Percentiles rank a stretch among this genome's conserved stretches.
Conservation (phyloP, 1,284 basidiomycete species). For the Rhodotorula sp. region DNA sequence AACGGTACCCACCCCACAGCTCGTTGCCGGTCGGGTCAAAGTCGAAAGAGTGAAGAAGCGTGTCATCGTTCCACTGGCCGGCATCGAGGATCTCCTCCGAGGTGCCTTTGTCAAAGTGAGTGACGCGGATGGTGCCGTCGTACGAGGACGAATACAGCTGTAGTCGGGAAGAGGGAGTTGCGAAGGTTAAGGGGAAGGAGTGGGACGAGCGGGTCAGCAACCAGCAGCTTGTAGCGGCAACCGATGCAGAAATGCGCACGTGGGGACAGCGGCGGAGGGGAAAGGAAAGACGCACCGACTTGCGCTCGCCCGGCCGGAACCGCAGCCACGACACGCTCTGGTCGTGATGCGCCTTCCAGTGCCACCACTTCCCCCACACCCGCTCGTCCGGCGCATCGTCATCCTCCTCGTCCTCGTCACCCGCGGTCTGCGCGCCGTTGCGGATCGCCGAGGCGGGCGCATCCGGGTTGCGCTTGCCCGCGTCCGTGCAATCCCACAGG, state of each 20-base stretch:
- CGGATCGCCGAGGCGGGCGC: conserved; percentile 1
- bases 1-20: conserved; percentile 45
- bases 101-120: conserved; percentile 51
- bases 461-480: conserved; percentile 11
- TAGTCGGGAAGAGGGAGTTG: not conserved
- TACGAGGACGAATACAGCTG: conserved; percentile 55
- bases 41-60: conserved; percentile 55
- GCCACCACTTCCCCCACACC: conserved; percentile 51
- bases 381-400: conserved; percentile 38
- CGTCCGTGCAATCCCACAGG: conserved; percentile 50
- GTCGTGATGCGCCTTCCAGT: conserved; percentile 52
- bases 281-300: conserved; percentile 33
- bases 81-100: conserved; percentile 54
- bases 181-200: not conserved
- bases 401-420: conserved; percentile 38
- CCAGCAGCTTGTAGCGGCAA: no score
- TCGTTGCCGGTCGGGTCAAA: conserved; percentile 52
- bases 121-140: conserved; percentile 54
- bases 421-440: conserved; percentile 42
- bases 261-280: not conserved
- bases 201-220: not conserved
- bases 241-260: no score
- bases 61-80: conserved; percentile 34
- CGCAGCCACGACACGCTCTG: conserved; percentile 48
- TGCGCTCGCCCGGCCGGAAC: conserved; percentile 21